Percentiles rank a stretch among this genome's conserved stretches.
These are phyloP conservation scores for Lepiota venenata DNA, from an alignment of 768 basidiomycete genomes.

Conservation along the genomic window DNA sequence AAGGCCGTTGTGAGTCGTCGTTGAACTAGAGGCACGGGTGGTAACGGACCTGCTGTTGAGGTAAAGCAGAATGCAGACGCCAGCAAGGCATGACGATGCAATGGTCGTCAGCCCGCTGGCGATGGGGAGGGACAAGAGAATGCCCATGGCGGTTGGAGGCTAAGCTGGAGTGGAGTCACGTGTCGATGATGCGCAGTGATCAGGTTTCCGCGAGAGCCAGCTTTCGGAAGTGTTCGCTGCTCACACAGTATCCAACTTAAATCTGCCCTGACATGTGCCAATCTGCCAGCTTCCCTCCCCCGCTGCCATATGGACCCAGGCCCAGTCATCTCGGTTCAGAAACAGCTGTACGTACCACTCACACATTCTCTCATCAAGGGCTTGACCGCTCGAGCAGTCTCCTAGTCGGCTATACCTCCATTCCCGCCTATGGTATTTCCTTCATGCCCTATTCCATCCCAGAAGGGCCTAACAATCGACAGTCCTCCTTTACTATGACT, in stretches of 20 bases:
- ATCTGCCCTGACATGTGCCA: not conserved
- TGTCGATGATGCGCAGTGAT: not conserved
- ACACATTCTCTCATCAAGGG: not conserved
- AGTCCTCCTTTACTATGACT: constrained; percentile 49
- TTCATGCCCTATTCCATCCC: no score
- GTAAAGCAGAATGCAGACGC: constrained; percentile 84
- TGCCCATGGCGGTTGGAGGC: constrained; percentile 53
- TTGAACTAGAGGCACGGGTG: not conserved
- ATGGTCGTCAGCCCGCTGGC: constrained; percentile 66
- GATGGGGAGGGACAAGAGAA: constrained; percentile 70
- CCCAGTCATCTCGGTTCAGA: not conserved
- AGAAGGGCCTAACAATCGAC: not conserved
- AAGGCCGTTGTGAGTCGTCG: constrained; percentile 8
- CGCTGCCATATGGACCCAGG: not conserved
- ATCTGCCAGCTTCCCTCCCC: not conserved
- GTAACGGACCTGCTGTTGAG: constrained; percentile 68
- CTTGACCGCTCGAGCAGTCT: not conserved
- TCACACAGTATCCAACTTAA: not conserved
- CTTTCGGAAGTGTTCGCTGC: no score
- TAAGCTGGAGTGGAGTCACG: constrained; percentile 1
- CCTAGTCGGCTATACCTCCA: not conserved
- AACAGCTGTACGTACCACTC: not conserved
- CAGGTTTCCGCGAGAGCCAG: no score
- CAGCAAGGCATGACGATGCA: constrained; percentile 80
- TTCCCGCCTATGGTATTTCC: constrained; percentile 1